Evolutionary conservation across 2,329 filamentous ascomycete genomes (phyloP), one percentile per base, ranked within the genome.

Genomic region (Tolypocladium ophioglossoides): DNA sequence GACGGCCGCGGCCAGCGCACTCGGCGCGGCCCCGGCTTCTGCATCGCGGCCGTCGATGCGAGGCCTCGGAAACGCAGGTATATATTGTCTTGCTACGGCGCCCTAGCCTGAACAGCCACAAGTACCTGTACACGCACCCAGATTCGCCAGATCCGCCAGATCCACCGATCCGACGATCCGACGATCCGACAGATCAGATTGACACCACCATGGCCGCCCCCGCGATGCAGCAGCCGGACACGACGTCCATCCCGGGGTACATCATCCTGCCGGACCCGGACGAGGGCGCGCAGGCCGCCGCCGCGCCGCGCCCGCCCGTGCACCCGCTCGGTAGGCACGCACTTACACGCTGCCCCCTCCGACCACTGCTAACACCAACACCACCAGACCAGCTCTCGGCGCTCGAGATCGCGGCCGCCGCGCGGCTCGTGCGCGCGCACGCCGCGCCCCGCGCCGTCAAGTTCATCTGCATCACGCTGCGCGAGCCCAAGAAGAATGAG

Each of bases 381-480:
- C 44, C 12, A n/a, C 18, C 67, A 72, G 78, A 79, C 63, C 78
- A 73, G 60, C 74, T 84, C 54, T 76, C 72, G 50, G 66, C 78
- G 61, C 72, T 78, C 40, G 81, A 84, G 66, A 80, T 81, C 22
- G 69, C 72, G 54, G 64, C 67, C 22, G 75, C 79, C 41, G 71
- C 73, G 44, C 76, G 76, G 58, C 66, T 80, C 46, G 71, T 83
- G 56, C 68, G 74, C 37, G 69, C 72, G 7, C 55, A 70, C 58
- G 67, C 68, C 18, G 58, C 52, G 27, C 44, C 61, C 67, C 52
- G 65, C 63, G 51, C 56, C 60, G 12, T 72, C 51, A 73, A 74
- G 58, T 73, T 74, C 75, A 89, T 89, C 70, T 79, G 78, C 60
- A 78, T 89, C 51, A 87, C 82, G 24, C 72, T 87, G 4, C 77